A percentile compares a stretch with the other conserved stretches of the same genome.
phyloP scores from a whole-genome alignment of 2,329 filamentous ascomycete genomes.

The Pseudocercospora ulei region DNA sequence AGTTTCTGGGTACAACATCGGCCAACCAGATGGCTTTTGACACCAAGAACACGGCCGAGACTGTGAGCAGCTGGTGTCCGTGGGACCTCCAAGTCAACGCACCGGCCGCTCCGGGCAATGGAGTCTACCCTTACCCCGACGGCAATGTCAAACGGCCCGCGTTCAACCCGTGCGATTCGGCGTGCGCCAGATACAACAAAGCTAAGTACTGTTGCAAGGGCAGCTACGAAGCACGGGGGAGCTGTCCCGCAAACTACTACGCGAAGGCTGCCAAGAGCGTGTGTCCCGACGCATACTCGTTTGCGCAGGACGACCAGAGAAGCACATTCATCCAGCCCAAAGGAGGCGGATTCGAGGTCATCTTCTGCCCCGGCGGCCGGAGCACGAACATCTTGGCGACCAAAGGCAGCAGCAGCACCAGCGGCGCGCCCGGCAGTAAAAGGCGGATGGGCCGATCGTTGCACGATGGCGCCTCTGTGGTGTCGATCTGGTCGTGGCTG shows the following conservation, averaged over 20 bases:
- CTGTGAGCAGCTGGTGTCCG: conserved; percentile 63
- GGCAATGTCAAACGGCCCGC: conserved; percentile 58
- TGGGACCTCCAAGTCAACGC: conserved; percentile 63
- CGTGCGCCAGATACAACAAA: conserved; percentile 59
- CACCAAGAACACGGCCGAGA: conserved; percentile 46
- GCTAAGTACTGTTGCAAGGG: conserved; percentile 68
- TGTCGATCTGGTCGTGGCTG: conserved; percentile 3
- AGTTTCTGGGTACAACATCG: conserved; percentile 52
- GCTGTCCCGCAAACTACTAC: conserved; percentile 60
- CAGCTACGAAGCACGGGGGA: conserved; percentile 51
- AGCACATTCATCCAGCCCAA: conserved; percentile 50
- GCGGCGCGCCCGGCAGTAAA: conserved; percentile 4
- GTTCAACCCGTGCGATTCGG: conserved; percentile 69
- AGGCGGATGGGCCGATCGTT: background rate
- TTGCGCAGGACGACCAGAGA: conserved; percentile 50
- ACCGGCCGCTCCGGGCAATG: conserved; percentile 60
- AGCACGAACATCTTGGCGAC: conserved; percentile 42
- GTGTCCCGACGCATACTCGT: conserved; percentile 79
- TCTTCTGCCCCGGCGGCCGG: conserved; percentile 59
- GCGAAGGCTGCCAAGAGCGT: conserved; percentile 60
- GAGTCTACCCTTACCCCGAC: conserved; percentile 72
- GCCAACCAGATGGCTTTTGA: conserved; percentile 62
- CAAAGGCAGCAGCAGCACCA: conserved; percentile 1
- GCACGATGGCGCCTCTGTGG: background rate
- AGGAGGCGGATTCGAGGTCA: conserved; percentile 67